A percentile compares a stretch with the other conserved stretches of the same genome.
These are phyloP conservation scores for Eucalyptus albens DNA, from an alignment of 345 rosid species.

Conservation along the genomic window DNA sequence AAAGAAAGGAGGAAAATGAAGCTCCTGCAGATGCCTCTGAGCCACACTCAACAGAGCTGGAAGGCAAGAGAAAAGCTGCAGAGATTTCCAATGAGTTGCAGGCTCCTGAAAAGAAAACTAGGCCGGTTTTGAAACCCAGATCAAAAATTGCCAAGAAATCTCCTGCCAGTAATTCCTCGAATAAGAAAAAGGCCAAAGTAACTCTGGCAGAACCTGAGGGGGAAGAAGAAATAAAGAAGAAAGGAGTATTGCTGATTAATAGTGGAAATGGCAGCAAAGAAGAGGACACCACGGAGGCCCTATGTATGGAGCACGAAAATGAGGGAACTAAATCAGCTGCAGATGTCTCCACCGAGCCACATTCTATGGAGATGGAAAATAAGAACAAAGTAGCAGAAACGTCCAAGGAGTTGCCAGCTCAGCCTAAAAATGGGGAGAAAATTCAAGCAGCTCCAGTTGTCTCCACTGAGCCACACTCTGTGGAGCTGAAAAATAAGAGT, in stretches of 20 bases:
- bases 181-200: conserved; percentile 7
- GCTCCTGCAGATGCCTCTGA: neutral
- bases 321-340: neutral
- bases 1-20: neutral
- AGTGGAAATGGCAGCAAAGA: conserved; percentile 4
- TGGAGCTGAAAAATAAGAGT: neutral
- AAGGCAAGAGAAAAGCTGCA: neutral
- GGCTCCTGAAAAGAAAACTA: conserved; percentile 13
- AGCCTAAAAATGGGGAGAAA: neutral
- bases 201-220: neutral
- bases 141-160: conserved; percentile 26
- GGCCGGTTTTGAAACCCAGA: conserved; percentile 18
- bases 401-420: neutral
- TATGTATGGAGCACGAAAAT: neutral
- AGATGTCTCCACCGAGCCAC: neutral
- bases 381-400: neutral
- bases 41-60: neutral
- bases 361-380: neutral
- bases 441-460: neutral
- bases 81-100: neutral
- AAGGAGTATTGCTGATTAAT: neutral
- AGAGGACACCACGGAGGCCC: neutral
- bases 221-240: conserved; percentile 6
- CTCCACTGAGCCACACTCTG: neutral
- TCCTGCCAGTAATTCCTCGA: conserved; percentile 6